phyloP scores from a whole-genome alignment of 257 asterid genomes.

The Vinca minor region DNA sequence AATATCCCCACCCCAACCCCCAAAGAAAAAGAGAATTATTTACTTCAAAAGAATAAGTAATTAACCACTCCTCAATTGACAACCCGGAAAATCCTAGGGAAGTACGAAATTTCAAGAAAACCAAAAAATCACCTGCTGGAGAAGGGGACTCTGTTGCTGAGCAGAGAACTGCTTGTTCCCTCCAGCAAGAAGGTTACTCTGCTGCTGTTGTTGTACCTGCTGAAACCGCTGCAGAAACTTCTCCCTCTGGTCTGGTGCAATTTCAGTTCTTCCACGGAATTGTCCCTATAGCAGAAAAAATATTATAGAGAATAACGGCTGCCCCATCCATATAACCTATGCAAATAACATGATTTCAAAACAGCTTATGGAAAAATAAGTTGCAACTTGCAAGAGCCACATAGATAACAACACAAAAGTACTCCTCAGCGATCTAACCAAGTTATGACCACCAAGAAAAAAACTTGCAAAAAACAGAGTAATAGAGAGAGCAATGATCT shows the following conservation, averaged over 20 bases:
- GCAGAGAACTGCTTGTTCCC: slow-evolving; percentile 70
- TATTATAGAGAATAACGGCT: not conserved
- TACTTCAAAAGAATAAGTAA: not conserved
- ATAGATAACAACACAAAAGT: not conserved
- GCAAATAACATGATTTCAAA: not conserved
- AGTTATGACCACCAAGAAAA: not conserved
- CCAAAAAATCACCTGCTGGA: slow-evolving; percentile 64
- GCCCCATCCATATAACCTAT: not conserved
- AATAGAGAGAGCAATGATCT: not conserved
- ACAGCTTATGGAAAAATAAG: not conserved
- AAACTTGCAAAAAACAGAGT: not conserved
- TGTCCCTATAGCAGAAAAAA: slow-evolving; percentile 49
- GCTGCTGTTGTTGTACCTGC: slow-evolving; percentile 91
- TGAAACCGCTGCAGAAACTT: slow-evolving; percentile 82
- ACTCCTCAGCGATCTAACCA: not conserved
- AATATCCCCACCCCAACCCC: too few species aligned
- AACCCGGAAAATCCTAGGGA: not conserved
- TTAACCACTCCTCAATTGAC: not conserved
- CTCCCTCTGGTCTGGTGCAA: slow-evolving; percentile 97
- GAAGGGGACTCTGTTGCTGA: slow-evolving; percentile 73
- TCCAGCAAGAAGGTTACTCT: slow-evolving; percentile 66
- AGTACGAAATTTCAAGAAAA: slow-evolving; percentile 7
- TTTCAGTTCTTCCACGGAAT: slow-evolving; percentile 94
- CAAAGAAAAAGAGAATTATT: too few species aligned
- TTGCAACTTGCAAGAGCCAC: slow-evolving; percentile 2